These are phyloP conservation scores for Pseudogymnoascus sp. DNA, from an alignment of 2,329 filamentous ascomycete genomes.

Conservation along the genomic window DNA sequence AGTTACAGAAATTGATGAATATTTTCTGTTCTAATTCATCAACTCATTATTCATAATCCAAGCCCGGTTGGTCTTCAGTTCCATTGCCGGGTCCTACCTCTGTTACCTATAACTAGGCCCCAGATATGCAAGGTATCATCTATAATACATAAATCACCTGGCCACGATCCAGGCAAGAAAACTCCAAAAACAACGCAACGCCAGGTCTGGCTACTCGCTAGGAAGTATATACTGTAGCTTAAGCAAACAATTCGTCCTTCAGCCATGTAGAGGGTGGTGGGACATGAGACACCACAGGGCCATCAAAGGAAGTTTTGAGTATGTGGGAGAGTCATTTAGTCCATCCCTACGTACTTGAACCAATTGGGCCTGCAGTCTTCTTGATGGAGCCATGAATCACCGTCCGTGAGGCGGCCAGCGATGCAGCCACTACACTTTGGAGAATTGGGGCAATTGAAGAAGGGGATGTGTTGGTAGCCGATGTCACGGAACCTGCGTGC, in stretches of 20 bases:
- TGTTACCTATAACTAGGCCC: not conserved
- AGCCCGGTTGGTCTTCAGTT: not conserved
- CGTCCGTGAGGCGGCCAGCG: conserved; percentile 82
- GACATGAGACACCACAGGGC: not conserved
- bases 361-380: conserved; percentile 95
- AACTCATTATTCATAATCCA: not conserved
- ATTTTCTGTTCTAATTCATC: not conserved
- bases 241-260: not conserved
- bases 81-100: not conserved
- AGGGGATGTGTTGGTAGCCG: conserved; percentile 95
- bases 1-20: not conserved
- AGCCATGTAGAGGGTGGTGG: not conserved
- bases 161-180: not conserved
- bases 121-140: not conserved
- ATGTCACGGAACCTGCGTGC: conserved; percentile 87
- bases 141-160: not conserved
- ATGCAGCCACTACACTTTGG: conserved; percentile 85
- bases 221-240: conserved; percentile 1
- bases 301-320: not conserved
- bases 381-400: conserved; percentile 72
- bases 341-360: conserved; percentile 90
- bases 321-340: conserved; percentile 34
- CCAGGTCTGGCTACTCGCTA: not conserved
- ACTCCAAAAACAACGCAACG: not conserved
- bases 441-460: conserved; percentile 97